Conservation (phyloP, 2,329 filamentous ascomycete genomes). For the Davidsoniella neocaledoniae region DNA sequence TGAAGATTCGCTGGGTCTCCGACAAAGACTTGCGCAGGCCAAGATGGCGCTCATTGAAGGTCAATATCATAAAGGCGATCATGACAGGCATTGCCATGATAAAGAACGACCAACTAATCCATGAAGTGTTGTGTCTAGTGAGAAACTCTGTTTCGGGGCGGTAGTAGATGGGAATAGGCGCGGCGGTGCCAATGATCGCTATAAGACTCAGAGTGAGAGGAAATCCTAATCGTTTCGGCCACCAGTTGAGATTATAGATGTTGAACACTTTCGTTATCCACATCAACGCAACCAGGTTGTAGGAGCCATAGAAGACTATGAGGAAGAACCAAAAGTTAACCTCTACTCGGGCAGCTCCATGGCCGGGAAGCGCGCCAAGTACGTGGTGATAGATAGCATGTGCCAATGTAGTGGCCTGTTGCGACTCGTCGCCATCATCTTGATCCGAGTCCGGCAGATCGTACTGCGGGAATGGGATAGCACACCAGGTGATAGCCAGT, state of each 20-base stretch:
- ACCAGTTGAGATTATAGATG: conserved; percentile 55
- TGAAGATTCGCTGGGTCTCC: conserved; percentile 52
- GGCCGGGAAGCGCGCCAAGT: conserved; percentile 30
- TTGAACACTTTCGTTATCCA: conserved; percentile 61
- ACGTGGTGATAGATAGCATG: not conserved
- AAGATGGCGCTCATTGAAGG: conserved; percentile 46
- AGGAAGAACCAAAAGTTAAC: conserved; percentile 60
- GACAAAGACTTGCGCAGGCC: conserved; percentile 42
- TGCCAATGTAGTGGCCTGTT: conserved; percentile 19
- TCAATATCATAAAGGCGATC: conserved; percentile 46
- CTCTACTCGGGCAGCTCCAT: conserved; percentile 45
- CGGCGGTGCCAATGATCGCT: conserved; percentile 39
- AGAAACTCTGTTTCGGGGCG: conserved; percentile 34
- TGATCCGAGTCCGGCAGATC: conserved; percentile 30
- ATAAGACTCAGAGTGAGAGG: conserved; percentile 46
- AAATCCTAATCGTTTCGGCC: conserved; percentile 47
- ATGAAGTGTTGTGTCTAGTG: conserved; percentile 46
- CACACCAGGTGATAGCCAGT: conserved; percentile 46
- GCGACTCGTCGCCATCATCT: conserved; percentile 18
- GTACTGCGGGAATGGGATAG: conserved; percentile 48
- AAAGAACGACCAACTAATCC: conserved; percentile 54
- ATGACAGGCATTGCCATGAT: conserved; percentile 54
- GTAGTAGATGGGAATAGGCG: conserved; percentile 43
- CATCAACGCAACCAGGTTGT: conserved; percentile 48
- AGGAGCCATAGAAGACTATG: conserved; percentile 52